Evolutionary conservation across 441 rosid genomes (phyloP), one percentile per base, ranked within the genome.

Genomic region (Erodium trifolium): DNA sequence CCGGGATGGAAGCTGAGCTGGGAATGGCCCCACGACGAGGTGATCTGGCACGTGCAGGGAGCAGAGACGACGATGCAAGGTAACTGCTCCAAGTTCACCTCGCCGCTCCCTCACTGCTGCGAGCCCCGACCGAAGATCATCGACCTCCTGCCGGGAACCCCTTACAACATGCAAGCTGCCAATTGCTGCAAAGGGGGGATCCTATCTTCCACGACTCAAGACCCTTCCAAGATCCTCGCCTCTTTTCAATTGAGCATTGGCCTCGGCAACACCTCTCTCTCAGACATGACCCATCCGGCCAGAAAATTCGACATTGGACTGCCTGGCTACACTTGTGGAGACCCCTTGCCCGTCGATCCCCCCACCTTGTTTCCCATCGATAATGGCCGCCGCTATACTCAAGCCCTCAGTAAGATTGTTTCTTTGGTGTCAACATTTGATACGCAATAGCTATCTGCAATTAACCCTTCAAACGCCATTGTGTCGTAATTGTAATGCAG

Each of bases 51-150:
- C 67, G 85, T 88, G 89, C 79, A 70, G 53, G 93, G 91, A 60
- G 85, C 85, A 29, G 89, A 88, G 77, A 75, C 93, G 18, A 86
- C 84, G 11, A 89, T 86, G 68, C 93, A 88, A 83, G 93, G 93
- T 60, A 90, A 88, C 59, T 88, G 93, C 67, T 88, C 93, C 9
- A 86, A 81, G 82, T 88, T 86, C 84, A 83, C 82, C 70, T 86
- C 80, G 71, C 86, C 65, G 66, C 77, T 79, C 49, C 93, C 93
- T 3, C 93, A 88, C 63, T 88, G 93, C 67, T 88, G 93, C 68
- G 79, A 75, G 75, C 78, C 72, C 9, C 74, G 29, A 11, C 93
- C 91, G 51, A 73, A 70, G 23, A 86, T 84, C 39, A 79, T 86
- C 41, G 93, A 88, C 75, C 82, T 88, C 68, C 81, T 88, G 41